Conservation (phyloP, 2,329 filamentous ascomycete species). For the Xylariaceae sp. region DNA sequence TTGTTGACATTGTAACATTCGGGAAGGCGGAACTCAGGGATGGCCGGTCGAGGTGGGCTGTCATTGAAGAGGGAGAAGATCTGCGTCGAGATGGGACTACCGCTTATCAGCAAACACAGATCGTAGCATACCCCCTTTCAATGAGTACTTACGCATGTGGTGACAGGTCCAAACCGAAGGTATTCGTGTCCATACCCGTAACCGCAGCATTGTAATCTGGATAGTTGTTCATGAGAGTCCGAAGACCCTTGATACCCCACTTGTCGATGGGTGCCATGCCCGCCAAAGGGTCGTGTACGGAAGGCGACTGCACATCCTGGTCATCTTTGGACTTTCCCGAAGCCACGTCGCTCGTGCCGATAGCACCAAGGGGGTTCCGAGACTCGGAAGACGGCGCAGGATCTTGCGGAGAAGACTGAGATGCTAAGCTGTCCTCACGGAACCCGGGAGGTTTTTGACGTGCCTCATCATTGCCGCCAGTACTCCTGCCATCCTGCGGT, state of each 20-base stretch:
- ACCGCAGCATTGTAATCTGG: constrained; percentile 56
- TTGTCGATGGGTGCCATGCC: constrained; percentile 57
- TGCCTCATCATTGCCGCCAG: constrained; percentile 33
- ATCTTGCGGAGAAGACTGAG: constrained; percentile 29
- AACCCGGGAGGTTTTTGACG: constrained; percentile 38
- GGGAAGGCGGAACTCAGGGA: constrained; percentile 51
- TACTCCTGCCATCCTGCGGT: constrained; percentile 35
- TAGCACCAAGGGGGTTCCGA: constrained; percentile 37
- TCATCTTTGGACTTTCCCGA: constrained; percentile 35
- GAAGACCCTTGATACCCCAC: constrained; percentile 58
- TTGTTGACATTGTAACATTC: constrained; percentile 63
- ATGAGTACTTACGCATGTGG: constrained; percentile 52
- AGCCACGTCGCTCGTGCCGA: constrained; percentile 35
- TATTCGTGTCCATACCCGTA: constrained; percentile 49
- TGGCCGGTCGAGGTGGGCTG: constrained; percentile 47
- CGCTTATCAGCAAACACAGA: too few species aligned
- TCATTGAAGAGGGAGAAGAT: constrained; percentile 56
- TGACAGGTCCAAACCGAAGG: constrained; percentile 50
- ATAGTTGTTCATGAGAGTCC: constrained; percentile 56
- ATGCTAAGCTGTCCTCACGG: constrained; percentile 33
- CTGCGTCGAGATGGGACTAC: constrained; percentile 49
- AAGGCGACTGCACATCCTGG: constrained; percentile 30
- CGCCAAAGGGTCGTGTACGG: constrained; percentile 49
- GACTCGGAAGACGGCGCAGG: constrained; percentile 25
- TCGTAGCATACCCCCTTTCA: too few species aligned